Evolutionary conservation across 331 rosid species (phyloP), one percentile per base, ranked within the genome.

Genomic region (Cydonia oblonga): DNA sequence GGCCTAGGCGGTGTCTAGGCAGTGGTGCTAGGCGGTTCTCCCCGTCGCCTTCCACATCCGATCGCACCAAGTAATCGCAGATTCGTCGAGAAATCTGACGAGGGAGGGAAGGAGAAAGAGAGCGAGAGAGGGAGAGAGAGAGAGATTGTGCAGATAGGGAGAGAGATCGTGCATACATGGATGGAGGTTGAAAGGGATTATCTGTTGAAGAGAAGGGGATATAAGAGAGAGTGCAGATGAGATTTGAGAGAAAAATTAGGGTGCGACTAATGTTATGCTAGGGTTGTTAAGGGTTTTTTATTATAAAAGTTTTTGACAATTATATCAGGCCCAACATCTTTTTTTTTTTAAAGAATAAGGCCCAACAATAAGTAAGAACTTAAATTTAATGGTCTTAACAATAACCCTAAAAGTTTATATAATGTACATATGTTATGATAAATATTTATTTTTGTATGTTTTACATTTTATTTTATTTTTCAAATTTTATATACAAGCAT

Each of bases 91-190:
- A 46, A 46, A 46, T 46, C 3, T 46, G 9, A 46, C 3, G 1
- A 46, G n/a, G 0, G n/a, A 46, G 3, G 0, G 9, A 46, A 0
- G 14, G 16, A 42, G 7, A 44, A 0, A 0, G 11, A 33, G 10
- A 9, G 1, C 0, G 18, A 18, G 52, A 42, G 18, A 42, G 13
- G 7, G 51, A 44, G n/a, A 42, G 2, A 46, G 7, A 1, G 53
- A 46, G 9, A 15, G 1, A 25, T 25, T 2, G 26, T 25, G 26
- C 26, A 25, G 26, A 25, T 2, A 44, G 52, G 0, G 52, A 44
- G 7, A 46, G 1, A 46, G 53, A 46, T 46, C 1, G n/a, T 46
- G 53, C 53, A 2, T 5, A 46, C 0, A 46, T 8, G 53, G n/a
- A 46, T 46, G n/a, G 9, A 46, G 19, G n/a, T 46, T 13, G 53